Evolutionary conservation across 176 grass and related monocot genomes (phyloP).

Genomic region (Pontederia crassipes): DNA sequence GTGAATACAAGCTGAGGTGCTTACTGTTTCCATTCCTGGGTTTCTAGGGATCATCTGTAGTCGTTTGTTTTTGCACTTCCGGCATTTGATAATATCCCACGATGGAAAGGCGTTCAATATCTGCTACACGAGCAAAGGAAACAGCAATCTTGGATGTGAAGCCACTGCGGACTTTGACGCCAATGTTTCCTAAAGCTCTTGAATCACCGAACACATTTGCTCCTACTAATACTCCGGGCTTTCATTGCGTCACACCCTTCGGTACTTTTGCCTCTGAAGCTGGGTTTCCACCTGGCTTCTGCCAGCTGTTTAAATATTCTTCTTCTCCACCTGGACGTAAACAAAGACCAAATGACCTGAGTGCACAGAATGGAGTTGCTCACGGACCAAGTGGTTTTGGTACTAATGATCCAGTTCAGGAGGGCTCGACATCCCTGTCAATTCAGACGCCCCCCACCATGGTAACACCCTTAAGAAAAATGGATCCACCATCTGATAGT

Average conservation of each 20-base stretch:
- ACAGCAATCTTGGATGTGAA: conserved; percentile 54
- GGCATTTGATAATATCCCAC: too few species aligned
- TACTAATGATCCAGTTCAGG: conserved; percentile 20
- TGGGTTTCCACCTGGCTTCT: conserved; percentile 27
- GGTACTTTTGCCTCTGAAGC: conserved; percentile 36
- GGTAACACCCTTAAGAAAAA: background rate
- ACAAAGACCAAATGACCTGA: conserved; percentile 22
- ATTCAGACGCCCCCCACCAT: conserved; percentile 21
- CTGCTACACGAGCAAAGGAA: conserved; percentile 7
- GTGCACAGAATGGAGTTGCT: conserved; percentile 15
- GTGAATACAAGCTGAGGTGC: too few species aligned
- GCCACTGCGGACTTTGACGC: conserved; percentile 65
- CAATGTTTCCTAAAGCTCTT: conserved; percentile 72
- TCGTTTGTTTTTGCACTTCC: too few species aligned
- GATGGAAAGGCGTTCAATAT: too few species aligned
- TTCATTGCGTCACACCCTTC: conserved; percentile 62
- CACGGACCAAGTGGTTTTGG: background rate
- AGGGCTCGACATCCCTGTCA: background rate
- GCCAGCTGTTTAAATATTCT: conserved; percentile 20
- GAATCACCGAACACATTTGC: conserved; percentile 51
- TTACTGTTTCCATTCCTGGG: too few species aligned
- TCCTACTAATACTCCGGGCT: conserved; percentile 42
- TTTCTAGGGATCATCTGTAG: too few species aligned
- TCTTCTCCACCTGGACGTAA: conserved; percentile 18
- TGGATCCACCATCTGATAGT: background rate